These are phyloP conservation scores for Leptographium radiaticola DNA, from an alignment of 2,329 filamentous ascomycete species.

Conservation along the genomic window DNA sequence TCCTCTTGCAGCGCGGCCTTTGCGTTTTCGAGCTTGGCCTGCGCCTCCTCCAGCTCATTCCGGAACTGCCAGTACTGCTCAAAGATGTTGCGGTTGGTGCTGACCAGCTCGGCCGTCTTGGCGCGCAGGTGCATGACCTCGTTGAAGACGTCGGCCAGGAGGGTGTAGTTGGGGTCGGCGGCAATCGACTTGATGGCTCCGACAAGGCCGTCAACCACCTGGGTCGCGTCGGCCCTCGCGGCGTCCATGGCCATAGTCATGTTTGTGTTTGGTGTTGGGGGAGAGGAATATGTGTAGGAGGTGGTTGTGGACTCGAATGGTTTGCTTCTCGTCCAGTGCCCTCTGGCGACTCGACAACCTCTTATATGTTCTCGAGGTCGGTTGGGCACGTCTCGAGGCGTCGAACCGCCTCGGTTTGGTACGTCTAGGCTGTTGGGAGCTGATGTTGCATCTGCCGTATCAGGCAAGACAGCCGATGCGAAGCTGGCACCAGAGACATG, in stretches of 20 bases:
- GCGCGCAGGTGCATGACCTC: conserved; percentile 19
- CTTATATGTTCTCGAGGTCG: too few species aligned
- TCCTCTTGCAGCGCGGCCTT: conserved; percentile 15
- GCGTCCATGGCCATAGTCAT: neutral
- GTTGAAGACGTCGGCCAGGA: conserved; percentile 20
- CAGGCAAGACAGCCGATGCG: too few species aligned
- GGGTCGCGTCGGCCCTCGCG: conserved; percentile 4
- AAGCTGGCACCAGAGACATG: too few species aligned
- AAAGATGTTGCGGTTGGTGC: conserved; percentile 18
- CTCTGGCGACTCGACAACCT: too few species aligned
- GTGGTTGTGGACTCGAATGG: neutral
- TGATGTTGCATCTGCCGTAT: too few species aligned
- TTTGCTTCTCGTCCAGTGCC: too few species aligned
- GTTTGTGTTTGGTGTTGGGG: neutral
- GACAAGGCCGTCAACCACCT: conserved; percentile 18
- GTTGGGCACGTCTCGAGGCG: too few species aligned
- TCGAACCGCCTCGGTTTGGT: too few species aligned
- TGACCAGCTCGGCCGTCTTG: conserved; percentile 18
- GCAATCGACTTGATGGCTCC: conserved; percentile 21
- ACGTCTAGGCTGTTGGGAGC: too few species aligned
- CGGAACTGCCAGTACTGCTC: conserved; percentile 22
- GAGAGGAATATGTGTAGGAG: neutral
- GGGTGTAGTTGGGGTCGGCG: conserved; percentile 21
- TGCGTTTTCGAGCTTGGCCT: conserved; percentile 14
- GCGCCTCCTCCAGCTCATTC: conserved; percentile 18